Evolutionary conservation across 305 asterid species (phyloP), one percentile per base, ranked within the genome.

Genomic region (Nicotiana rustica): DNA sequence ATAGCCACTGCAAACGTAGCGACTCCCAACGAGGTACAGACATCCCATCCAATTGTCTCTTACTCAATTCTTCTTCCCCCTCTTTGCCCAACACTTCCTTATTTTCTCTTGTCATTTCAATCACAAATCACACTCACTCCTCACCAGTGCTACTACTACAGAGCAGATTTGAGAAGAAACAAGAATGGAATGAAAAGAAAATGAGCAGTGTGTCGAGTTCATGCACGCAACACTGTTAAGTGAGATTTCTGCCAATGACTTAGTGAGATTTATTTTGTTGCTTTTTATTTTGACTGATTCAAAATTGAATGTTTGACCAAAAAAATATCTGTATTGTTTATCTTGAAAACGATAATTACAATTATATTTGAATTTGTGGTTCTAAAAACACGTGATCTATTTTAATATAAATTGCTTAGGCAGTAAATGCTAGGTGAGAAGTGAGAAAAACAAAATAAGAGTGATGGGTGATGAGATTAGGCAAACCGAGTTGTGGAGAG

Each of bases 41-140:
- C 85, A 83, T 81, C 86, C 85, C 71, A 86, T 86, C 89, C 80
- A 77, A 55, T 83, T 71, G 67, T 83, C 83, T 12, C 38, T 41
- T 71, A 44, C 78, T 44, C 12, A 19, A 19, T 12, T 8, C 59
- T 41, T 36, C 8, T 41, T 8, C 49, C 49, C 49, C 12, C 49
- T 41, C 49, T 7, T 41, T 21, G 55, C 17, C 29, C 5, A 36
- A 38, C 77, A 38, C 77, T 4, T 38, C 77, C 2, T 14, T 25
- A 6, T 33, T 35, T n/a, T 38, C 83, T 52, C 25, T 73, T 55
- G 83, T 84, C 87, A 55, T 83, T 83, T 83, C 84, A 65, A 83
- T 83, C 88, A 49, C 70, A 59, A 41, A n/a, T 82, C 77, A 82
- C 85, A 21, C 64, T 4, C 73, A 68, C 25, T 38, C 56, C 12